Percentiles rank a stretch among this genome's conserved stretches.
phyloP scores from a whole-genome alignment of 805 yeast genomes.

The Wickerhamomyces strasburgensis region DNA sequence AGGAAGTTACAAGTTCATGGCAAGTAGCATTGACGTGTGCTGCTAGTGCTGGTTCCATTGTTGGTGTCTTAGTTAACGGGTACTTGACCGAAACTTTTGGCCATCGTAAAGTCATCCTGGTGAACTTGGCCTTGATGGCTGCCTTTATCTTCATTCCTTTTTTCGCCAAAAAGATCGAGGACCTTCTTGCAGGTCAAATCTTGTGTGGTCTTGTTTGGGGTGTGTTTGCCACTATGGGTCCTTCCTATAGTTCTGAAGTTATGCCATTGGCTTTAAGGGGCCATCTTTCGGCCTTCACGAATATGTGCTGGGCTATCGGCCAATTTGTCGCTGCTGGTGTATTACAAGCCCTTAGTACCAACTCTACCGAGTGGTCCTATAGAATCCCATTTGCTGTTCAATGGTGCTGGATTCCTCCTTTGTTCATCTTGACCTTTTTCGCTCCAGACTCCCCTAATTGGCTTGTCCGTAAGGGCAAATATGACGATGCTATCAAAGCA shows the following conservation, averaged over 20 bases:
- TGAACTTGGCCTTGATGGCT: constrained; percentile 27
- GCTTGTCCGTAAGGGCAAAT: constrained; percentile 38
- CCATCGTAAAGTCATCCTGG: constrained; percentile 31
- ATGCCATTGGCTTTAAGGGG: constrained; percentile 37
- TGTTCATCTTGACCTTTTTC: constrained; percentile 35
- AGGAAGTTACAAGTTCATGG: constrained; percentile 38
- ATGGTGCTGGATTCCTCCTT: constrained; percentile 55
- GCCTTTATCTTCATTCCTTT: constrained; percentile 37
- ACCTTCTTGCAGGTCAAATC: constrained; percentile 37
- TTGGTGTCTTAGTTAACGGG: constrained; percentile 26
- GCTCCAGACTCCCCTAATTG: constrained; percentile 62
- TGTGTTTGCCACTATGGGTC: constrained; percentile 33
- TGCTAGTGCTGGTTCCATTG: constrained; percentile 28
- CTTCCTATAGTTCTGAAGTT: constrained; percentile 40
- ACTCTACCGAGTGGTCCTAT: constrained; percentile 36
- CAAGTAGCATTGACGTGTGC: constrained; percentile 36
- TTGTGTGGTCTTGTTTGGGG: constrained; percentile 42
- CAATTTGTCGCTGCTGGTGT: constrained; percentile 53
- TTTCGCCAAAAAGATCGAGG: constrained; percentile 33
- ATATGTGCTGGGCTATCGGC: constrained; percentile 42
- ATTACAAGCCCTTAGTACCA: constrained; percentile 31
- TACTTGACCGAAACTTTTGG: constrained; percentile 32
- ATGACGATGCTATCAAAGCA: constrained; percentile 37
- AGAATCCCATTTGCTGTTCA: constrained; percentile 54
- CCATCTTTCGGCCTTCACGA: constrained; percentile 35